Percentiles rank a stretch among this genome's conserved stretches.
Evolutionary conservation across 768 basidiomycete species (phyloP).

Genomic region (Sutorius australiensis): DNA sequence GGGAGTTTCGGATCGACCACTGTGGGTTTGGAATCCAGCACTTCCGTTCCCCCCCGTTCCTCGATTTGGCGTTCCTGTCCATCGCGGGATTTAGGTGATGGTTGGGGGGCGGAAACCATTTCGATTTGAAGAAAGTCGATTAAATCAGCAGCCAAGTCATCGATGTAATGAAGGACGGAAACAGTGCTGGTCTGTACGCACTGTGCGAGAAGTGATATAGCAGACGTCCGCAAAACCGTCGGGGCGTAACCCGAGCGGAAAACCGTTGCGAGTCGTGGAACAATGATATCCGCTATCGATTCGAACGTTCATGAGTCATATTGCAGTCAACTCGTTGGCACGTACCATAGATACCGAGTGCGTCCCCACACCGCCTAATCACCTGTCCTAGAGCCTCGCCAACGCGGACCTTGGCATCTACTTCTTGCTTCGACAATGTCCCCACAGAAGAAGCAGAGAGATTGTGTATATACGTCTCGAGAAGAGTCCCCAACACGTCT

Average conservation of each 20-base stretch:
- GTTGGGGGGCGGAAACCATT: constrained; percentile 31
- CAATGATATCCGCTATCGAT: constrained; percentile 57
- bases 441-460: constrained; percentile 36
- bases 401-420: constrained; percentile 71
- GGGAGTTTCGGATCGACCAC: constrained; percentile 63
- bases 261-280: constrained; percentile 67
- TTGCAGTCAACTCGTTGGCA: constrained; percentile 1
- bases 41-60: constrained; percentile 7
- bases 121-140: constrained; percentile 75
- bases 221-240: constrained; percentile 66
- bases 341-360: constrained; percentile 66
- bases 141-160: constrained; percentile 63
- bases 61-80: constrained; percentile 1
- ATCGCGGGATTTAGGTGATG: constrained; percentile 18
- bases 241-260: constrained; percentile 61
- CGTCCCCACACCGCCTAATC: constrained; percentile 66
- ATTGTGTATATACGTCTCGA: constrained; percentile 64
- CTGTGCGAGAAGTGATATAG: constrained; percentile 67
- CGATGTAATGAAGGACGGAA: constrained; percentile 58
- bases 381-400: constrained; percentile 85
- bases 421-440: constrained; percentile 51
- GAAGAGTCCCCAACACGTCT: constrained; percentile 63
- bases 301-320: neutral
- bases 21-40: constrained; percentile 56
- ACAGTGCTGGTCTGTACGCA: constrained; percentile 62